Conservation (phyloP, 1,139 yeast genomes). For the Pichia sp. region DNA sequence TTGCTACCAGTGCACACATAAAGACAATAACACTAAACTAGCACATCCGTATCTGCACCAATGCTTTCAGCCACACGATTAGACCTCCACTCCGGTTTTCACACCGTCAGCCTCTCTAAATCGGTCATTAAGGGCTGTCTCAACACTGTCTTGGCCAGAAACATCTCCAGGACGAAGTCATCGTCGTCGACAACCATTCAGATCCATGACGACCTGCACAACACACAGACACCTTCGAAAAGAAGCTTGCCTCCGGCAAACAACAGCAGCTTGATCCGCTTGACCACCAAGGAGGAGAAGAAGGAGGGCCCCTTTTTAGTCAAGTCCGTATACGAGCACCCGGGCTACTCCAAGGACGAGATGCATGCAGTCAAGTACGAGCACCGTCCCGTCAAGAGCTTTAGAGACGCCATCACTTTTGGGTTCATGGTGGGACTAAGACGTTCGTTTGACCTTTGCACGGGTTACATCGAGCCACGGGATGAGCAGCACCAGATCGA, state of each 20-base stretch:
- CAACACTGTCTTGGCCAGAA: background rate
- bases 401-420: constrained; percentile 53
- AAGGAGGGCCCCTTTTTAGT: constrained; percentile 22
- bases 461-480: constrained; percentile 59
- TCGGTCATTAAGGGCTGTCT: background rate
- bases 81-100: constrained; percentile 16
- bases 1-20: no score
- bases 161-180: constrained; percentile 1
- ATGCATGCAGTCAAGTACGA: constrained; percentile 46
- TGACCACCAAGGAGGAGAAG: constrained; percentile 10
- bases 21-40: no score
- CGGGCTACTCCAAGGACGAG: constrained; percentile 42
- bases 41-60: background rate
- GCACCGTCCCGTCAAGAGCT: constrained; percentile 48
- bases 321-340: constrained; percentile 53
- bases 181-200: background rate
- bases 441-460: constrained; percentile 51
- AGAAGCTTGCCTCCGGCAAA: constrained; percentile 14
- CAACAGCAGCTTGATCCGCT: constrained; percentile 5
- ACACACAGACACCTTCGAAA: constrained; percentile 2
- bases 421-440: constrained; percentile 45
- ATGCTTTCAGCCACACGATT: constrained; percentile 23
- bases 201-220: constrained; percentile 1
- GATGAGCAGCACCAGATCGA: constrained; percentile 27
- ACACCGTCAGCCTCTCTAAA: background rate